Evolutionary conservation across 768 basidiomycete genomes (phyloP).

Genomic region (Lactarius indigo): DNA sequence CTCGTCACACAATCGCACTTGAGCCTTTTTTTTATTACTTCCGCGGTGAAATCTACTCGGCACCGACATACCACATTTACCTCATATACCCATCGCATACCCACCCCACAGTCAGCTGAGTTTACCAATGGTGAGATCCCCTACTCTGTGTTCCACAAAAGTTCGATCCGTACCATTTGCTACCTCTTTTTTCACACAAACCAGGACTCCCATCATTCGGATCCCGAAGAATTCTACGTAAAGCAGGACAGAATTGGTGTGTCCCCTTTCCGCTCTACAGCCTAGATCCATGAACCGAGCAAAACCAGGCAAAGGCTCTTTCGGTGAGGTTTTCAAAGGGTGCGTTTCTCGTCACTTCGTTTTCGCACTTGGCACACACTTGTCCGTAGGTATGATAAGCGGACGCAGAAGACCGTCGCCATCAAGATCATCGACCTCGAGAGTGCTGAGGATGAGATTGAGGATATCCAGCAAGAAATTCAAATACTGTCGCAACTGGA

Average conservation of each 20-base stretch:
- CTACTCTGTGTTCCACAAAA: constrained; percentile 3
- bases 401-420: constrained; percentile 94
- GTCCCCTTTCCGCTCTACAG: constrained; percentile 28
- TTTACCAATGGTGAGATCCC: constrained; percentile 29
- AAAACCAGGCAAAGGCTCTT: constrained; percentile 87
- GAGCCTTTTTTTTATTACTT: not conserved
- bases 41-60: not conserved
- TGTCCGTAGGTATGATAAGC: constrained; percentile 76
- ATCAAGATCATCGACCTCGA: constrained; percentile 99
- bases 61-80: constrained; percentile 23
- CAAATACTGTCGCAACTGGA: constrained; percentile 96
- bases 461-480: constrained; percentile 99
- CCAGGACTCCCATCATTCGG: constrained; percentile 68
- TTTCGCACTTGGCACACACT: constrained; percentile 12
- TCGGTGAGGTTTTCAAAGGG: constrained; percentile 99
- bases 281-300: constrained; percentile 10
- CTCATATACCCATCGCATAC: constrained; percentile 27
- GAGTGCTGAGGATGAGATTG: constrained; percentile 98
- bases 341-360: constrained; percentile 35
- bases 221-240: constrained; percentile 97
- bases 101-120: constrained; percentile 15
- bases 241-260: constrained; percentile 95
- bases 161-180: constrained; percentile 14
- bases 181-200: constrained; percentile 19
- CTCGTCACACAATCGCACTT: constrained; percentile 1